Base-by-base conservation (phyloP, 352 stramenopile genomes). In the Aphanomyces euteiches region DNA sequence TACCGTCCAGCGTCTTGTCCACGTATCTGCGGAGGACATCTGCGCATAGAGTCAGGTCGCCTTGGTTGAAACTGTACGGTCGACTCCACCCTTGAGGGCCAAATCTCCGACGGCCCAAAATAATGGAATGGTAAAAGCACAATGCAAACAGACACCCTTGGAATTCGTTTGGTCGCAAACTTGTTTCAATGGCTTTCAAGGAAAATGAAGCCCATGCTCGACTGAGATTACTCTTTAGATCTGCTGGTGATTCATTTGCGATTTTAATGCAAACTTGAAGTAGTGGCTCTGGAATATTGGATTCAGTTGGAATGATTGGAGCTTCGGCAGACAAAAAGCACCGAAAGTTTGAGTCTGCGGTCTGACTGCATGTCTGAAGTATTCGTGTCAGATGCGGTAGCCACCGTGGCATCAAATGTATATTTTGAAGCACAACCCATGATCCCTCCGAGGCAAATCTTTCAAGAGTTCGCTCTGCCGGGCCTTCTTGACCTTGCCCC, bases 251-350 rank as follows among this genome's bases (percentile, higher is more conserved):
- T 68, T 95, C 86, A 47, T 93, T 93, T 4, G 85, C 85, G 39
- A 95, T 79, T 53, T 95, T 95, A 77, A 95, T 95, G 72, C 85
- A 93, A 63, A 85, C 90, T 72, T 93, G 85, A 5, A 95, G 73
- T 7, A 95, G 71, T 28, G 83, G 92, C 41, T 94, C 87, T 0
- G 86, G 86, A 38, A 98, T 89, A 57, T 98, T 98, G 38, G 87
- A 87, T 45, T 96, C 82, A 5, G 85, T 90, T 0, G 84, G 74
- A 7, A 90, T 70, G 10, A 86, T 79, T n/a, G 94, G 92, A 0
- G 86, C 85, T 67, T 98, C 94, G 1, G 93, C 94, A 13, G 90
- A 98, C 34, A 98, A 74, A 53, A 98, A 98, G 69, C 93, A 98
- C 5, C 94, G 88, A 72, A 98, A 98, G 71, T 96, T 95, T 38